Conservation (phyloP, 306 rosid genomes). For the Vicia villosa region DNA sequence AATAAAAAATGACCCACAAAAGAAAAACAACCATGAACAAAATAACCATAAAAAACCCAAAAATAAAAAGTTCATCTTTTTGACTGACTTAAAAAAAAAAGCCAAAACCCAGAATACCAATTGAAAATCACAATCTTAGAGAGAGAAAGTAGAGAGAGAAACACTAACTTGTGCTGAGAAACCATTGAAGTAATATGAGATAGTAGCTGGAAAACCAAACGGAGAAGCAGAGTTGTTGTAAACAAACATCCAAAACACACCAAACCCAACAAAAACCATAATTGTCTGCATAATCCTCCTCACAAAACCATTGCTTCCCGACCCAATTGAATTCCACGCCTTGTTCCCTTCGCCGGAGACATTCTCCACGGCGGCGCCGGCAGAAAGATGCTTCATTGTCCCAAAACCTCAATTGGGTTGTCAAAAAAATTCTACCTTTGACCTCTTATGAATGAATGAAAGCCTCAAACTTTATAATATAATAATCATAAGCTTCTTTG, state of each 20-base stretch:
- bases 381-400: conserved; percentile 39
- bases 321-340: conserved; percentile 30
- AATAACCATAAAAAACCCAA: neutral
- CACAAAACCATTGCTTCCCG: conserved; percentile 11
- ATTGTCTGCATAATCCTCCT: conserved; percentile 21
- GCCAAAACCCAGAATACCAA: conserved; percentile 1
- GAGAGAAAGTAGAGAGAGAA: conserved; percentile 4
- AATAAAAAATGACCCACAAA: conserved; percentile 14
- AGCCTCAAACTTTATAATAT: neutral
- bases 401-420: conserved; percentile 5
- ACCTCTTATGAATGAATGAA: neutral
- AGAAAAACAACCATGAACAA: neutral
- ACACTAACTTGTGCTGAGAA: conserved; percentile 28
- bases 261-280: conserved; percentile 40
- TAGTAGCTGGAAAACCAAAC: conserved; percentile 37
- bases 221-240: conserved; percentile 41
- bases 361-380: conserved; percentile 2
- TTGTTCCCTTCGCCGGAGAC: neutral
- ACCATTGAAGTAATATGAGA: conserved; percentile 33
- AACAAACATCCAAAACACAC: conserved; percentile 38
- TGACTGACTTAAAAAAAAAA: neutral
- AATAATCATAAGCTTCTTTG: conserved; percentile 24
- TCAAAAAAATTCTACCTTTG: neutral
- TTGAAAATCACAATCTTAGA: neutral
- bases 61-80: conserved; percentile 2